Evolutionary conservation across 2,329 filamentous ascomycete species (phyloP).

Genomic region (Annulohypoxylon truncatum): DNA sequence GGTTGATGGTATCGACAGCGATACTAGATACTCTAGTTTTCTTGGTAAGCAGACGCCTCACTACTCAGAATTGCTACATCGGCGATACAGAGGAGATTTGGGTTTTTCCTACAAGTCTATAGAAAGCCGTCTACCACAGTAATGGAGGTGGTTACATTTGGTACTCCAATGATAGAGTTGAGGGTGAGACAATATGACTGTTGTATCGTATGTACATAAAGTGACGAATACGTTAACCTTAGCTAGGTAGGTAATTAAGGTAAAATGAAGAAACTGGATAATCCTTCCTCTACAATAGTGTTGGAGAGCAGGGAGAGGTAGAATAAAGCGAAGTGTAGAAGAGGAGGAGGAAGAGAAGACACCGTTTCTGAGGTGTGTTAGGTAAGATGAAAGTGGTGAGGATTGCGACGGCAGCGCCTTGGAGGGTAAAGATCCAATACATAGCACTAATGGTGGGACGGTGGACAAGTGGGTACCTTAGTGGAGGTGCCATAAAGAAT

Average conservation of each 20-base stretch:
- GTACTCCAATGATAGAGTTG: conserved; percentile 8
- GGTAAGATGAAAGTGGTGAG: conserved; percentile 22
- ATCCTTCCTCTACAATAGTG: conserved; percentile 3
- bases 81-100: conserved; percentile 17
- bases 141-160: conserved; percentile 32
- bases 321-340: neutral
- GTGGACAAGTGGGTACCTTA: neutral
- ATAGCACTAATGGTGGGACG: neutral
- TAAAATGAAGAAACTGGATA: neutral
- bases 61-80: conserved; percentile 16
- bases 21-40: conserved; percentile 30
- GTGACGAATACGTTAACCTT: conserved; percentile 25
- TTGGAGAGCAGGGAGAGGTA: neutral
- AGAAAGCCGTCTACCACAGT: conserved; percentile 10
- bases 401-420: conserved; percentile 27
- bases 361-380: conserved; percentile 11
- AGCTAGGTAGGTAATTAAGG: neutral
- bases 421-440: neutral
- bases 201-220: conserved; percentile 30
- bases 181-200: conserved; percentile 13
- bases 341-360: neutral
- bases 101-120: conserved; percentile 24
- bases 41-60: conserved; percentile 31
- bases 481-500: conserved; percentile 5
- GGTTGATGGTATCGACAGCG: conserved; percentile 5